Evolutionary conservation across 371 early-diverging fungal species (phyloP), one percentile per base, ranked within the genome.

Genomic region (Cokeromyces recurvatus): DNA sequence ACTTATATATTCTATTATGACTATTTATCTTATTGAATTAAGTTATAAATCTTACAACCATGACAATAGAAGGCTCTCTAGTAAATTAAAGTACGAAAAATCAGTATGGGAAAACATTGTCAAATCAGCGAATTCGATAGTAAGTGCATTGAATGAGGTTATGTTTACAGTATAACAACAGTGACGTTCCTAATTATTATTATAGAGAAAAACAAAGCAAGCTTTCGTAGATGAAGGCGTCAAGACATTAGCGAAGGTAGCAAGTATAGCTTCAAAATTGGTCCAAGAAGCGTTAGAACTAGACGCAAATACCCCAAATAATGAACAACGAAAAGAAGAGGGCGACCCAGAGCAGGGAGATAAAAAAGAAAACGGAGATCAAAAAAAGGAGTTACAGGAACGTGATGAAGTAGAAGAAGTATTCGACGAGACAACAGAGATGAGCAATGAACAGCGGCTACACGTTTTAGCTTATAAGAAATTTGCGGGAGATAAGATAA

Each of bases 271-370:
- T 41, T 41, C 49, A 48, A 41, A 39, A 47, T 48, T 38, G 40
- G 48, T 48, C 48, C 47, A 29, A 46, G 20, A 46, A 46, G 47
- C 47, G 47, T 46, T 46, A 29, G 47, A 46, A 46, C 31, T 36
- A 9, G 31, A 46, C 38, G 38, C 47, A 46, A 46, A 46, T 46
- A 38, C 47, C 31, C 29, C 47, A 46, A 46, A 38, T 46, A 29
- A 29, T 46, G 38, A 46, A 37, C 47, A 16, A 65, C 52, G 4
- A 65, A 46, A 12, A 57, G 51, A 4, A 71, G 34, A 6, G 72
- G 72, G 38, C 62, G 63, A n/a, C 51, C 55, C 36, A 38, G 31
- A 46, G 19, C 38, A 46, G 29, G 38, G 47, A 46, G 31, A 46
- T 46, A 37, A 37, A 8, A 36, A 46, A 38, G 38, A 46, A 46